Evolutionary conservation across 768 basidiomycete species (phyloP).

Genomic region (Leucosporidium yakuticum): DNA sequence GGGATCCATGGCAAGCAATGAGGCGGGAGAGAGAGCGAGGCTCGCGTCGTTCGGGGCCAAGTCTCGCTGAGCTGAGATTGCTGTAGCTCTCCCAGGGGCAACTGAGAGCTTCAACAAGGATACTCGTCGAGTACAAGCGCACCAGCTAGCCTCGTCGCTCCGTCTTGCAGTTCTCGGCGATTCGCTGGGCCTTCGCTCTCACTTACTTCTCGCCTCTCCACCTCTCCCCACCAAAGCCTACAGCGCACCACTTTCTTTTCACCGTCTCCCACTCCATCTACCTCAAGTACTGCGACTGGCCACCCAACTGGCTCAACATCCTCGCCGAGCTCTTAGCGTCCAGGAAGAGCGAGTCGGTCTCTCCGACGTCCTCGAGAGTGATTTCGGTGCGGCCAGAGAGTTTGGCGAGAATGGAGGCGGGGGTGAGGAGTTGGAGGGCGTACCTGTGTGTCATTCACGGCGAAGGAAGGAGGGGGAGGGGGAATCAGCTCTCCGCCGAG

Average conservation of each 20-base stretch:
- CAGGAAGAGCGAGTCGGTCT: conserved; percentile 91
- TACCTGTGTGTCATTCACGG: conserved; percentile 52
- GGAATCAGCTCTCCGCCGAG: neutral
- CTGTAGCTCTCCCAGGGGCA: too few species aligned
- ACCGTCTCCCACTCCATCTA: conserved; percentile 4
- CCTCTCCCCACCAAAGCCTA: neutral
- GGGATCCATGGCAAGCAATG: conserved; percentile 14
- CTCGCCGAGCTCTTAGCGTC: conserved; percentile 54
- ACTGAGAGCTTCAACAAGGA: too few species aligned
- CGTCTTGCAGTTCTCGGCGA: too few species aligned
- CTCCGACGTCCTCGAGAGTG: conserved; percentile 74
- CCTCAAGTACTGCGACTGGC: conserved; percentile 33
- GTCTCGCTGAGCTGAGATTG: too few species aligned
- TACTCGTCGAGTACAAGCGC: too few species aligned
- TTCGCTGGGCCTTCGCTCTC: too few species aligned
- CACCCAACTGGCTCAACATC: conserved; percentile 14
- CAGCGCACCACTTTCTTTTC: neutral
- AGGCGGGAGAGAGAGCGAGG: too few species aligned
- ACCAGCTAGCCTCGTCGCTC: too few species aligned
- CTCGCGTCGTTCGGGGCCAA: too few species aligned
- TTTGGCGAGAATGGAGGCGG: conserved; percentile 77
- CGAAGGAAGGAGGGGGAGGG: neutral
- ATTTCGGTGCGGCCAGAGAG: conserved; percentile 74
- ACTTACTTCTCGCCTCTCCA: too few species aligned
- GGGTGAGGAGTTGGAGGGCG: conserved; percentile 82